Evolutionary conservation across 2,329 filamentous ascomycete species (phyloP).

Genomic region (Drechslerella dactyloides): DNA sequence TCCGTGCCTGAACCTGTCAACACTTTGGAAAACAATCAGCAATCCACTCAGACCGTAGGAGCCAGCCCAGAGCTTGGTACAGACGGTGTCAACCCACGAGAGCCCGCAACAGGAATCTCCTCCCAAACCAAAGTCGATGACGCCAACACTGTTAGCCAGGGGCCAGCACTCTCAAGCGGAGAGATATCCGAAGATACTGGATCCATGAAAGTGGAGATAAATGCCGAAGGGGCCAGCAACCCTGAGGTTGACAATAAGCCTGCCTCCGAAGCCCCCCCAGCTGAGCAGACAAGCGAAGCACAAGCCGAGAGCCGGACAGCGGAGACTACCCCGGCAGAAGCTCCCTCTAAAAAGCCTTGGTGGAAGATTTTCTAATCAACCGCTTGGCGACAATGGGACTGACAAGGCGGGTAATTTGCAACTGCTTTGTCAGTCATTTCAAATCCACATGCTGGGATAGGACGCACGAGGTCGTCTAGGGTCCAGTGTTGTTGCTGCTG

Average conservation of each 20-base stretch:
- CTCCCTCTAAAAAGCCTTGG: conserved; percentile 13
- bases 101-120: background rate
- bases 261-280: background rate
- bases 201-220: background rate
- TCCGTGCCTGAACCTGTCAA: background rate
- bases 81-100: background rate
- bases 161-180: background rate
- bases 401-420: conserved; percentile 26
- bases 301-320: background rate
- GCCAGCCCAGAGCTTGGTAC: background rate
- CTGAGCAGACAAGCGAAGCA: background rate
- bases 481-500: background rate
- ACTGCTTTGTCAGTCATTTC: conserved; percentile 47
- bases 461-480: conserved; percentile 1
- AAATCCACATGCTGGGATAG: conserved; percentile 22
- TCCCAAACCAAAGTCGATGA: background rate
- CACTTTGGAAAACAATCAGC: background rate
- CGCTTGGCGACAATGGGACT: conserved; percentile 18
- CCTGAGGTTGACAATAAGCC: background rate
- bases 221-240: background rate
- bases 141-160: background rate
- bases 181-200: background rate
- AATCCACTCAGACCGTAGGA: too few species aligned
- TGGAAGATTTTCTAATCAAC: conserved; percentile 18
- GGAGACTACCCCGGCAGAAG: background rate